These are phyloP conservation scores for Jacaranda copaia DNA, from an alignment of 257 asterid genomes.

Conservation along the genomic window DNA sequence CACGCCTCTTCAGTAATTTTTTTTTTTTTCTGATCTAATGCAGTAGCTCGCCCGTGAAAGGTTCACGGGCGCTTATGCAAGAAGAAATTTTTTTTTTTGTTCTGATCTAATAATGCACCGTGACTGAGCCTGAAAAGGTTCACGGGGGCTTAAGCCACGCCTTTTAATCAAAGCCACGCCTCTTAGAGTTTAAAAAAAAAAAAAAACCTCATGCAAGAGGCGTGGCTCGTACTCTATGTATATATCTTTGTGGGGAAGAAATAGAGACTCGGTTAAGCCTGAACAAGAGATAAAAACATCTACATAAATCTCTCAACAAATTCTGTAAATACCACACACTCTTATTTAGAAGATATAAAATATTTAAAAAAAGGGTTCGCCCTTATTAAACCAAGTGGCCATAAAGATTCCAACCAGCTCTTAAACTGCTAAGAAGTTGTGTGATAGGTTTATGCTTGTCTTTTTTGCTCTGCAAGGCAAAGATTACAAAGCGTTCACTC, in stretches of 20 bases:
- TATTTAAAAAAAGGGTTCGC: constrained; percentile 9
- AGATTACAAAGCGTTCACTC: neutral
- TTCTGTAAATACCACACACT: constrained; percentile 17
- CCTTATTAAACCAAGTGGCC: constrained; percentile 24
- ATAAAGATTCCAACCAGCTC: constrained; percentile 18
- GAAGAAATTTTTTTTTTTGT: too few species aligned
- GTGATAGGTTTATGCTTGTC: constrained; percentile 2
- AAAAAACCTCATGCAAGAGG: too few species aligned
- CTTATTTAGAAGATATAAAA: neutral
- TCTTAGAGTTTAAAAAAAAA: too few species aligned
- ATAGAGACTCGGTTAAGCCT: constrained; percentile 95
- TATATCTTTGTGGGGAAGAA: constrained; percentile 87
- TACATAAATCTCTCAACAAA: constrained; percentile 5
- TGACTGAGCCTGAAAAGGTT: too few species aligned
- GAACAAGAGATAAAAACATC: constrained; percentile 45
- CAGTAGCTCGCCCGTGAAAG: too few species aligned
- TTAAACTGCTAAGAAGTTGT: constrained; percentile 16
- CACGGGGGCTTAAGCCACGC: too few species aligned
- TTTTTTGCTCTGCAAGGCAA: constrained; percentile 5
- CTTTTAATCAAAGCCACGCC: too few species aligned
- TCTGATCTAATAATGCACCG: too few species aligned
- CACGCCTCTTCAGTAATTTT: too few species aligned
- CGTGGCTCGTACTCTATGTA: constrained; percentile 93
- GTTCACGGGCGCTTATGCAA: too few species aligned
- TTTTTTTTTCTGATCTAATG: too few species aligned